These are phyloP conservation scores for Knoxdaviesia proteae DNA, from an alignment of 2,329 filamentous ascomycete species.

Conservation along the genomic window DNA sequence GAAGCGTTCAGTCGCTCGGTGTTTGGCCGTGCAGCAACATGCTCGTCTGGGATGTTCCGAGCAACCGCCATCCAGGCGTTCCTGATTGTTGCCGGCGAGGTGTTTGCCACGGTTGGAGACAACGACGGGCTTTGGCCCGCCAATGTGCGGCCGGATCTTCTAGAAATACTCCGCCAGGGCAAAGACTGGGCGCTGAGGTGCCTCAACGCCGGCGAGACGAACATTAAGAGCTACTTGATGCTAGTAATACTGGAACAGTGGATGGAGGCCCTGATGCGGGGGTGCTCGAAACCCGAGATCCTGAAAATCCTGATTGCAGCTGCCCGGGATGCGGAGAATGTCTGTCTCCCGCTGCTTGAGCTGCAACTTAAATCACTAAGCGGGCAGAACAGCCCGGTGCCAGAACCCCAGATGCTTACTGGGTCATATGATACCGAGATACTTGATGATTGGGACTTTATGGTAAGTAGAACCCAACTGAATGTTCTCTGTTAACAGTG, in stretches of 20 bases:
- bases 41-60: constrained; percentile 18
- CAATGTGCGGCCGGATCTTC: constrained; percentile 17
- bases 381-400: too few relatives aligned
- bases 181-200: constrained; percentile 17
- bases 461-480: too few relatives aligned
- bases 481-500: too few relatives aligned
- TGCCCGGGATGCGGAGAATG: constrained; percentile 15
- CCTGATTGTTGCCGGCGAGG: constrained; percentile 18
- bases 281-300: constrained; percentile 14
- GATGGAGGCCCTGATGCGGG: constrained; percentile 18
- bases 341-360: constrained; percentile 14
- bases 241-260: constrained; percentile 16
- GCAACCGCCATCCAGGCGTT: constrained; percentile 13
- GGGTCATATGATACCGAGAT: too few relatives aligned
- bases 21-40: constrained; percentile 17
- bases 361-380: too few relatives aligned
- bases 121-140: constrained; percentile 16
- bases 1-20: neutral
- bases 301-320: constrained; percentile 14
- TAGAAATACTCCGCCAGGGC: constrained; percentile 19
- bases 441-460: too few relatives aligned
- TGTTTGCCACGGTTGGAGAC: constrained; percentile 18
- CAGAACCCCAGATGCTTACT: too few relatives aligned
- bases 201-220: constrained; percentile 30
- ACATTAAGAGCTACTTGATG: constrained; percentile 30